Evolutionary conservation across 345 rosid genomes (phyloP).

Genomic region (Hevea brasiliensis): DNA sequence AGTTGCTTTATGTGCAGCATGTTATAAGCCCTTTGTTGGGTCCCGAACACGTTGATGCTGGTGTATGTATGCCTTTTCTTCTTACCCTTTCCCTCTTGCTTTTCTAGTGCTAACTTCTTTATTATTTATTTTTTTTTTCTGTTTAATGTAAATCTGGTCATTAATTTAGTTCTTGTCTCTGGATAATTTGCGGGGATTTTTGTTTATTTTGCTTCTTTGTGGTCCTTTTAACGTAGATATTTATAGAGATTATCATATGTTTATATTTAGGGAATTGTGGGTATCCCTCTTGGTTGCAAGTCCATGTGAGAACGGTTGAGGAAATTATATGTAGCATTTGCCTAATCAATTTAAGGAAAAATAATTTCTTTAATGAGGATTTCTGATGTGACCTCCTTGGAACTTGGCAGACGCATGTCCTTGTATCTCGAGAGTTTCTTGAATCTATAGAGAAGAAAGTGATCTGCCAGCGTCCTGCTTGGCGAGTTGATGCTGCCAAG

Average conservation of each 20-base stretch:
- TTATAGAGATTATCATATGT: too few relatives aligned
- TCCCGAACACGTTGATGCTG: constrained; percentile 65
- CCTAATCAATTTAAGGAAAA: too few relatives aligned
- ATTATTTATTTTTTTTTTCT: not conserved
- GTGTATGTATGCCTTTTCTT: constrained; percentile 41
- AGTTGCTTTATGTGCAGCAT: constrained; percentile 52
- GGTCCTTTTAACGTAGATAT: too few relatives aligned
- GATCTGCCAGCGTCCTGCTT: constrained; percentile 51
- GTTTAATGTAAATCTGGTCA: too few relatives aligned
- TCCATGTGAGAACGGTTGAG: too few relatives aligned
- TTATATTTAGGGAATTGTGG: too few relatives aligned
- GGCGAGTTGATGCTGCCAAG: constrained; percentile 71
- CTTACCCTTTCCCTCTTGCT: not conserved
- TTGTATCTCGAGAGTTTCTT: constrained; percentile 60
- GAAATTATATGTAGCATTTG: too few relatives aligned
- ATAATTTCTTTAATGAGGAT: not conserved
- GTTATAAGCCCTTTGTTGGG: constrained; percentile 79
- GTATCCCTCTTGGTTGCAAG: too few relatives aligned
- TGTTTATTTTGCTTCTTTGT: too few relatives aligned
- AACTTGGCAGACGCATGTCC: constrained; percentile 51
- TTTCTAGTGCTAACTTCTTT: too few relatives aligned
- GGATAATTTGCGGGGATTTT: too few relatives aligned
- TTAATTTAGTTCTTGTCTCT: too few relatives aligned
- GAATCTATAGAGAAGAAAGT: constrained; percentile 61
- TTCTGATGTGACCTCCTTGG: constrained; percentile 5